Evolutionary conservation across 2,329 filamentous ascomycete species (phyloP), one percentile per base, ranked within the genome.

Genomic region (Dothideomycetidae sp.): DNA sequence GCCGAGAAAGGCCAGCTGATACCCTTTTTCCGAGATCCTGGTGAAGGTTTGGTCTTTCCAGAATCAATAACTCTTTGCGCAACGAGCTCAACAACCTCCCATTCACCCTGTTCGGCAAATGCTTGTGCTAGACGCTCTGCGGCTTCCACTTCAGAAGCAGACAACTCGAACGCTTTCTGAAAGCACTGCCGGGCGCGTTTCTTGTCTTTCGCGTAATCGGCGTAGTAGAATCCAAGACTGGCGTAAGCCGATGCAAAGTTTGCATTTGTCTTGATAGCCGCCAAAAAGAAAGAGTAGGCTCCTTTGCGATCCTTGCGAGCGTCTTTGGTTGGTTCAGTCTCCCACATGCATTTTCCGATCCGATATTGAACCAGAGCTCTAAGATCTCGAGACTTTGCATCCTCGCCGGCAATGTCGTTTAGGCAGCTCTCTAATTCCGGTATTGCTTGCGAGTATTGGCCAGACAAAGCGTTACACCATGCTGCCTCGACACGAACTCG

Each of bases 1-100:
- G 90, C 88, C 2, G 88, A 84, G 54, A 85, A 93, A 2, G 90
- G 90, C 90, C 90, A 98, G 59, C 86, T 94, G 45, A 92, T 77
- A 1, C 85, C 84, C 58, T 83, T 88, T 49, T 81, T 78, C 66
- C 92, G 93, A 1, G 88, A 94, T 1, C 92, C 90, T 7, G 90
- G 88, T 1, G 86, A 76, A 15, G 85, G 83, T 47, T 80, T 81
- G 29, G 88, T 83, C 57, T 85, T 90, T 37, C 90, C 90, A n/a
- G 88, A 94, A 44, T 94, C 83, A 2, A 96, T 78, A 1, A 94
- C 81, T 35, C 92, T 75, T 54, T 86, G 81, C 1, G 90, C 81
- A 19, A 98, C 78, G 13, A 92, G 73, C 60, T 96, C 90, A 5
- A 98, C 92, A 35, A 92, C 75, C 47, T 96, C 90, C 90, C 90